Evolutionary conservation across 805 yeast species (phyloP).

Genomic region (Danielozyma ontarioensis): DNA sequence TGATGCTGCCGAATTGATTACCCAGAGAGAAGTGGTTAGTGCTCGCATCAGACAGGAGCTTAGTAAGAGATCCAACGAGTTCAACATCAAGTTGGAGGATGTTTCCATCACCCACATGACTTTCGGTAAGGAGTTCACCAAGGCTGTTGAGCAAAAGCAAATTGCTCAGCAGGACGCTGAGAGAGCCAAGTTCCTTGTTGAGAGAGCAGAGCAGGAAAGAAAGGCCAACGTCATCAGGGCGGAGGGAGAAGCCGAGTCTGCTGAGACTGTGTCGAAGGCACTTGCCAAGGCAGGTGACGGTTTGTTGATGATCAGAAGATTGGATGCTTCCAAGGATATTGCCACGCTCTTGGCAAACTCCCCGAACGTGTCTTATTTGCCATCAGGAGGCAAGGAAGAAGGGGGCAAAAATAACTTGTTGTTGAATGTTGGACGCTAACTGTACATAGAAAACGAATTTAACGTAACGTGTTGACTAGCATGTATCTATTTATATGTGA

Average conservation of each 20-base stretch:
- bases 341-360: slow-evolving; percentile 82
- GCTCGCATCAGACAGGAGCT: slow-evolving; percentile 85
- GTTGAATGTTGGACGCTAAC: slow-evolving; percentile 63
- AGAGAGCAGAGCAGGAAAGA: slow-evolving; percentile 95
- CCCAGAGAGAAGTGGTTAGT: slow-evolving; percentile 93
- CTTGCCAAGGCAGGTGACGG: slow-evolving; percentile 95
- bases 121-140: slow-evolving; percentile 93
- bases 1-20: slow-evolving; percentile 94
- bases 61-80: slow-evolving; percentile 76
- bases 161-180: slow-evolving; percentile 99
- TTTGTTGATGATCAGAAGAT: slow-evolving; percentile 83
- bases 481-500: too few relatives aligned
- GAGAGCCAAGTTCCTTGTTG: slow-evolving; percentile 83
- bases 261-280: slow-evolving; percentile 90
- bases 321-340: slow-evolving; percentile 95
- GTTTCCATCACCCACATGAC: slow-evolving; percentile 98
- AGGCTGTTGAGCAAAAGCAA: slow-evolving; percentile 97
- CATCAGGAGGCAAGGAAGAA: slow-evolving; percentile 41
- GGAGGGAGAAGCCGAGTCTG: slow-evolving; percentile 99
- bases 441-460: neutral
- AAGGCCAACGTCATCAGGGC: slow-evolving; percentile 94
- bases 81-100: slow-evolving; percentile 88
- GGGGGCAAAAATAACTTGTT: slow-evolving; percentile 50
- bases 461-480: too few relatives aligned
- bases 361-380: slow-evolving; percentile 85